Evolutionary conservation across 306 rosid species (phyloP), one percentile per base, ranked within the genome.

Genomic region (Dalbergia cochinchinensis): DNA sequence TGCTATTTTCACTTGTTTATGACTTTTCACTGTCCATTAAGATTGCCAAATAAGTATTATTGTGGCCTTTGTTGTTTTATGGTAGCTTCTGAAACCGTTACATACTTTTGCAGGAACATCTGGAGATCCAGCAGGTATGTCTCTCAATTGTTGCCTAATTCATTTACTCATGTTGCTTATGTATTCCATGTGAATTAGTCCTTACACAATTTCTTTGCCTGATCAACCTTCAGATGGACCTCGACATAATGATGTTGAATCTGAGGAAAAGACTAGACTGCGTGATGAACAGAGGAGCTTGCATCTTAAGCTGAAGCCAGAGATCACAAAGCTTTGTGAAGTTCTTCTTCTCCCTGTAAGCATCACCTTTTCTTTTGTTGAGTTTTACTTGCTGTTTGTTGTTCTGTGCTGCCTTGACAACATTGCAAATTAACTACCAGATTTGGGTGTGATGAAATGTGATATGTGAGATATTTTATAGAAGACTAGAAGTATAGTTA

Each of bases 341-440:
- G 53, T 77, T 78, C 83, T 83, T 80, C 79, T 13, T 68, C 82
- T 83, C 61, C 87, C 85, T 31, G 89, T 86, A 86, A 68, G 87
- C 54, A 37, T 34, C 42, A 3, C 22, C 41, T 34, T 79, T 57
- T 76, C 41, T 54, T 74, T 35, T 73, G 69, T 62, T 16, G 42
- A 64, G 58, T 73, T 83, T 62, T 69, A 47, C 48, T 48, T 48
- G 54, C 61, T 73, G 39, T 61, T 65, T 65, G 42, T 83, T 83
- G 10, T 83, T 48, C 51, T n/a, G 62, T 58, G 58, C 14, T 75
- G 70, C 51, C 44, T 73, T 42, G 80, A 37, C 42, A 33, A 60
- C 37, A 59, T 67, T 68, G 69, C 67, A 66, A 72, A 13, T 59
- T 72, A 11, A 65, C 48, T 34, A 65, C 62, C 44, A 37, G 54